phyloP scores from a whole-genome alignment of 768 basidiomycete species.

The Lactarius hengduanensis region DNA sequence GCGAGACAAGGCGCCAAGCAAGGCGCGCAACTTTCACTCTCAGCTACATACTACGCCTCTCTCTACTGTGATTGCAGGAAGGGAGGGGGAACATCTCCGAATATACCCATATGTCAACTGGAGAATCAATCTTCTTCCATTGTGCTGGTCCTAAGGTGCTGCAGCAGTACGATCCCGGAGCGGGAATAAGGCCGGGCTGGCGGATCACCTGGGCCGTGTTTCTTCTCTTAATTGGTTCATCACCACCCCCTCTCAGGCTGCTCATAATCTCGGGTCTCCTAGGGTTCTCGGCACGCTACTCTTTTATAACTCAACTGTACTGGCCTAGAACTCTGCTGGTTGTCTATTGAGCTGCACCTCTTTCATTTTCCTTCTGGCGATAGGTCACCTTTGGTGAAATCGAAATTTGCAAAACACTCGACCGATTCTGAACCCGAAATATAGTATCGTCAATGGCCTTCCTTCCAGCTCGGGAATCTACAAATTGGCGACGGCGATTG shows the following conservation, averaged over 20 bases:
- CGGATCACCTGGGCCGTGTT: background rate
- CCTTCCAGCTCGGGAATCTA: constrained; percentile 3
- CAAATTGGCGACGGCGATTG: background rate
- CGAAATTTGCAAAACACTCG: background rate
- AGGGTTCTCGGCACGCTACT: background rate
- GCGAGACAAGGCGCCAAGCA: no score
- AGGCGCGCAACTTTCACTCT: background rate
- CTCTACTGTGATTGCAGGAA: background rate
- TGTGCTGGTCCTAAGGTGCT: background rate
- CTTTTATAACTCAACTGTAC: background rate
- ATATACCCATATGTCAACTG: background rate
- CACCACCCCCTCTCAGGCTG: background rate
- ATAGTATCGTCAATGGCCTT: background rate
- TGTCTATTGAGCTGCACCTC: background rate
- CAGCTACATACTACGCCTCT: background rate
- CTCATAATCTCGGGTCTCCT: background rate
- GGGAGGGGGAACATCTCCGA: background rate
- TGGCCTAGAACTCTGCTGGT: background rate
- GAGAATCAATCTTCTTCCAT: background rate
- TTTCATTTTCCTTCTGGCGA: background rate
- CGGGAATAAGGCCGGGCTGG: background rate
- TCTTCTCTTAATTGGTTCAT: background rate
- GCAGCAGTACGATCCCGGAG: background rate
- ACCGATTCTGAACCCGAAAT: no score
- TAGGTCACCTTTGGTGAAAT: background rate